These are phyloP conservation scores for Camellia lanceoleosa DNA, from an alignment of 148 eudicot species.

Conservation along the genomic window DNA sequence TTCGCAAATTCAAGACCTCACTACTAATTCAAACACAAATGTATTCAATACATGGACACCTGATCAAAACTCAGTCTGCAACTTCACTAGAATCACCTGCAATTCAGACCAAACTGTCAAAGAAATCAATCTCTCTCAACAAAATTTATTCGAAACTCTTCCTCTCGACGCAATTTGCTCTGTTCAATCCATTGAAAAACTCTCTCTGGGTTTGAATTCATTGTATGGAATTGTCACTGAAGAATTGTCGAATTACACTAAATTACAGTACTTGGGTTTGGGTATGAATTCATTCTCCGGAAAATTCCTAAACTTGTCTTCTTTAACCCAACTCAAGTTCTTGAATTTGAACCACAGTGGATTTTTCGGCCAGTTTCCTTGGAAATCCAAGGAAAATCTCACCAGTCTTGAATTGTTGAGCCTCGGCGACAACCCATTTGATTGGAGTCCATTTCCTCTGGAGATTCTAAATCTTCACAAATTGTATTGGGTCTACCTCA, in stretches of 20 bases:
- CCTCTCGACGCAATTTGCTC: slow-evolving; percentile 31
- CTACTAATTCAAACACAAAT: slow-evolving; percentile 15
- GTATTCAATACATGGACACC: slow-evolving; percentile 28
- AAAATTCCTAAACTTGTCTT: slow-evolving; percentile 30
- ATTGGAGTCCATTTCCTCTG: slow-evolving; percentile 29
- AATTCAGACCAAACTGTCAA: slow-evolving; percentile 12
- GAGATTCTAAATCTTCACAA: slow-evolving; percentile 29
- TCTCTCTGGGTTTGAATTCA: slow-evolving; percentile 26
- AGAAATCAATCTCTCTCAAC: slow-evolving; percentile 33
- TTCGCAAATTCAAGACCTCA: slow-evolving; percentile 27
- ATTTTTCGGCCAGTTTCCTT: slow-evolving; percentile 36
- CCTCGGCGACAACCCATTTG: slow-evolving; percentile 36
- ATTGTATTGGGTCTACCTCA: slow-evolving; percentile 28
- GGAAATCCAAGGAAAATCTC: slow-evolving; percentile 38
- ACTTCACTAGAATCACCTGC: slow-evolving; percentile 37
- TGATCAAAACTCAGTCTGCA: slow-evolving; percentile 14
- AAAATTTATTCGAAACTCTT: slow-evolving; percentile 21
- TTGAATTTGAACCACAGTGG: slow-evolving; percentile 31
- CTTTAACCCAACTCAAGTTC: slow-evolving; percentile 24
- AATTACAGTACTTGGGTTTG: slow-evolving; percentile 33
- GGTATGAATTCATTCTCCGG: slow-evolving; percentile 30
- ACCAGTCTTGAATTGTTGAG: slow-evolving; percentile 32
- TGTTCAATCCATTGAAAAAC: slow-evolving; percentile 22
- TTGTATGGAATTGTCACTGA: slow-evolving; percentile 27
- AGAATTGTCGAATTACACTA: slow-evolving; percentile 26